Evolutionary conservation across 2,329 filamentous ascomycete species (phyloP).

Genomic region (Penicillium sp.): DNA sequence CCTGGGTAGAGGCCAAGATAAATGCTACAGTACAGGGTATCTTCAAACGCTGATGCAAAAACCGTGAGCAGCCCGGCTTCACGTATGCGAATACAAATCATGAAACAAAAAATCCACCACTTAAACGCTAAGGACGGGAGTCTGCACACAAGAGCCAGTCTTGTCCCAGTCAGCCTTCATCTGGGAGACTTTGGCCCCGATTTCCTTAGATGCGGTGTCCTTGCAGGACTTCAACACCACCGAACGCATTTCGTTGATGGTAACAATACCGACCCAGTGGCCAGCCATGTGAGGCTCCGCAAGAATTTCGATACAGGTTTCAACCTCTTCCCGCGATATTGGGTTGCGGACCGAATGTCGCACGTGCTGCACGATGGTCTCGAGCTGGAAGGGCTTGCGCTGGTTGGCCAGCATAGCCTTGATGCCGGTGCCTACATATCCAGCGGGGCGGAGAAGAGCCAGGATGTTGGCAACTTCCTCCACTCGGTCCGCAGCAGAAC

Average conservation of each 20-base stretch:
- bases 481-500: slow-evolving; percentile 64
- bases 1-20: slow-evolving; percentile 12
- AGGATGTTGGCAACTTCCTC: slow-evolving; percentile 68
- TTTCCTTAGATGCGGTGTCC: slow-evolving; percentile 36
- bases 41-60: slow-evolving; percentile 29
- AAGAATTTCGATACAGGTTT: slow-evolving; percentile 48
- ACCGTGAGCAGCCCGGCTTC: slow-evolving; percentile 25
- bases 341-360: slow-evolving; percentile 61
- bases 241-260: slow-evolving; percentile 45
- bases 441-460: slow-evolving; percentile 55
- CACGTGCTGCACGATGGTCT: slow-evolving; percentile 61
- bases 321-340: slow-evolving; percentile 50
- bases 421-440: slow-evolving; percentile 31
- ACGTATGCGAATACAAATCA: slow-evolving; percentile 21
- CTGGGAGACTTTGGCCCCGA: slow-evolving; percentile 31
- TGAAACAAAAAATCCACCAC: slow-evolving; percentile 12
- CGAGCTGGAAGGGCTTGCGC: slow-evolving; percentile 65
- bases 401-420: slow-evolving; percentile 37
- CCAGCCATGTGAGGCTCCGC: slow-evolving; percentile 47
- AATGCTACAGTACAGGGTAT: slow-evolving; percentile 25
- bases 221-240: slow-evolving; percentile 47
- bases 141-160: slow-evolving; percentile 11
- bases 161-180: slow-evolving; percentile 29
- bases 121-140: slow-evolving; percentile 13
- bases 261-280: slow-evolving; percentile 50